Evolutionary conservation across 2,329 filamentous ascomycete species (phyloP).

Genomic region (Calonectria pteridis): DNA sequence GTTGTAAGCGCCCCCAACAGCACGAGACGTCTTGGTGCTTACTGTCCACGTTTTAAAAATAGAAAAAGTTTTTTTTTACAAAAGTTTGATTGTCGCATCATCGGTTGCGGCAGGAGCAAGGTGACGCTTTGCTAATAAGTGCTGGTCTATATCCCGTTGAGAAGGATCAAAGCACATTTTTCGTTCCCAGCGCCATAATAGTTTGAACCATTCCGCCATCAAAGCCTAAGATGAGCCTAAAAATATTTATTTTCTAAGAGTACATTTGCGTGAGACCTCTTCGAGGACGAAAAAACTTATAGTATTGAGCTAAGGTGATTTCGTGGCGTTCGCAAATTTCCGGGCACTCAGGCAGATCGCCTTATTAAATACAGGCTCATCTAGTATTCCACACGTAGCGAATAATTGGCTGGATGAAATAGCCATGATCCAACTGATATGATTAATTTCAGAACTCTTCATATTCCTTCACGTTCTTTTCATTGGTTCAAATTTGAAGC

Average conservation of each 20-base stretch:
- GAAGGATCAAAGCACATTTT: background rate
- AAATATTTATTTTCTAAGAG: background rate
- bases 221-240: background rate
- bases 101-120: background rate
- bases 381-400: too few species aligned
- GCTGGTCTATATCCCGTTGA: background rate
- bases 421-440: too few species aligned
- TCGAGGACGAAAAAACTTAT: background rate
- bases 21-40: background rate
- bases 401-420: too few species aligned
- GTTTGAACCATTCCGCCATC: background rate
- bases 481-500: background rate
- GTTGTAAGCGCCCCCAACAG: background rate
- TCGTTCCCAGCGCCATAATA: background rate
- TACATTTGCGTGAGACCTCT: background rate
- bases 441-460: too few species aligned
- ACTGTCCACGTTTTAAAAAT: background rate
- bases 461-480: too few species aligned
- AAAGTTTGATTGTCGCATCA: background rate
- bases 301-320: too few species aligned
- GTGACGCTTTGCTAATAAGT: background rate
- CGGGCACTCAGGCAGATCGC: too few species aligned
- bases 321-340: background rate
- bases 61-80: background rate
- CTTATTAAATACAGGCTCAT: too few species aligned